Evolutionary conservation across 768 basidiomycete genomes (phyloP), one percentile per base, ranked within the genome.

Genomic region (Phanerochaete carnosa): DNA sequence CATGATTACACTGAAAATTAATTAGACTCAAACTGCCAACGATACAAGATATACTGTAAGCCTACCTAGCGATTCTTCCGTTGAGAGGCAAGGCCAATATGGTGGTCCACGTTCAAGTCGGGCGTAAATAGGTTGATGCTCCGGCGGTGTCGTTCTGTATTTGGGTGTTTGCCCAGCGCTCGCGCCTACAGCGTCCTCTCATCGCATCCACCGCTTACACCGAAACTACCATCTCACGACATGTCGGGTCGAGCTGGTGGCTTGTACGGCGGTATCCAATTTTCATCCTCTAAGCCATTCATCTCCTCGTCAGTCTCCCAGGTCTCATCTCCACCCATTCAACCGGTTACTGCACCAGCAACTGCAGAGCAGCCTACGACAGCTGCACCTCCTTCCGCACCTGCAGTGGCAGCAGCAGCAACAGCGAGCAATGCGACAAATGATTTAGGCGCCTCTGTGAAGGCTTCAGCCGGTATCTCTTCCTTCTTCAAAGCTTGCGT

Each of bases 201-300:
- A 11, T 19, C 39, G 19, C 11, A 4, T 19, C 19, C 39, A 43
- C 11, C 33, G 19, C 19, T 19, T 43, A 4, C 39, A 43, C 39
- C 39, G 39, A 8, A 19, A 19, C 39, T 35, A 35, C 13, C 33
- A 13, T 7, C 33, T 7, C 33, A 35, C 39, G 39, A 9, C 39
- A 89, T 90, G 85, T 88, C 87, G 52, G 83, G 86, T 76, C 82
- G 85, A 80, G 89, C 89, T 57, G 92, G 92, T 54, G 91, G 92
- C 53, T 81, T 94, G 57, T 94, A 93, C 66, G 91, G 92, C 49
- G 92, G 92, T 69, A 90, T 93, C 65, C 89, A 91, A 58, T 93
- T 94, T 75, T 90, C 90, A 26, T 85, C 87, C 58, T 79, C 82
- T 45, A 81, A 87, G 60, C 79, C 84, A 28, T 83, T 86, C 62